Evolutionary conservation across 1,284 basidiomycete species (phyloP), one percentile per base, ranked within the genome.

Genomic region (Cryptococcus sp.): DNA sequence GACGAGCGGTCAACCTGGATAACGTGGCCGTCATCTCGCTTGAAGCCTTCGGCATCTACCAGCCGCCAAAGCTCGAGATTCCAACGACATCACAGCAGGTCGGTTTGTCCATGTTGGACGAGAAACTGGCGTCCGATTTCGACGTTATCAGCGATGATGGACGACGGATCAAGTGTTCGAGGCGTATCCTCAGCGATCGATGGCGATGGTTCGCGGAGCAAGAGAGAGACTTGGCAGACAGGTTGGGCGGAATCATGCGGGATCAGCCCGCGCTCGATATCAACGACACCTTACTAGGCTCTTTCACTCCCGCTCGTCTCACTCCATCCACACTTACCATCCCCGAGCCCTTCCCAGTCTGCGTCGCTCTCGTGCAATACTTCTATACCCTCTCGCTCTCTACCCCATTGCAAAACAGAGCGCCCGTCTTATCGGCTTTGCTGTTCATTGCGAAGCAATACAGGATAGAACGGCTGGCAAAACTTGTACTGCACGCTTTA

Each of bases 171-270:
- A 81, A 84, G 48, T 94, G 91, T 74, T 92, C 91, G 22, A 84
- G 91, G 46, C 87, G 85, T 71, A 78, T 92, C 19, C 81, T 98
- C 20, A 88, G 91, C 73, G 87, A 89, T 42, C 84, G 93, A 16
- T 98, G 94, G 94, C 86, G 88, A 0, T 97, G 94, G 94, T 94
- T 97, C 82, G 86, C 85, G 59, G 84, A 87, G 54, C 87, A 92
- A 72, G 81, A 87, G 22, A 74, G 79, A 53, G 41, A 57, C 7
- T 50, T 76, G 27, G 40, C 51, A 1, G 56, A 56, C 5, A 66
- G 64, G 40, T 55, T 68, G 0, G 59, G 60, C 1, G 67, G 63
- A 4, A 55, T 65, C 19, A 57, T 73, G 3, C 31, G 56, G 22
- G 71, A 74, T 15, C 50, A 62, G 17, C 61, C 66, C 3, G 53